A percentile compares a stretch with the other conserved stretches of the same genome.
These are phyloP conservation scores for Mucor plumbeus DNA, from an alignment of 371 early-diverging fungal genomes.

Conservation along the genomic window DNA sequence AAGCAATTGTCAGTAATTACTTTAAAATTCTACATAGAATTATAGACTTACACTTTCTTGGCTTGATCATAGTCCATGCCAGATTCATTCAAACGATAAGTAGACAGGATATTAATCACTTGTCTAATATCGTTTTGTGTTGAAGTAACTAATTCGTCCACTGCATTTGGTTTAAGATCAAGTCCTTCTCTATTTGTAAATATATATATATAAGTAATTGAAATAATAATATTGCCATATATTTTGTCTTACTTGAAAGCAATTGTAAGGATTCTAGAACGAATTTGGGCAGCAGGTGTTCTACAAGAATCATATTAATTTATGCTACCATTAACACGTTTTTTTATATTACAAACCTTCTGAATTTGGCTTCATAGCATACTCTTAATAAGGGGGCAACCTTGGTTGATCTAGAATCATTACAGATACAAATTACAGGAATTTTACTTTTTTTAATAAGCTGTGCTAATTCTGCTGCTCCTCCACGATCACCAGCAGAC, in stretches of 20 bases:
- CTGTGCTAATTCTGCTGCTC: conserved; percentile 88
- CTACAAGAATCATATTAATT: conserved; percentile 13
- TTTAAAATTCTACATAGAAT: background rate
- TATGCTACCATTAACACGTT: background rate
- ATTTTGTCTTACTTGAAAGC: conserved; percentile 33
- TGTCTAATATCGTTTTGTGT: conserved; percentile 98
- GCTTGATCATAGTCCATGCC: conserved; percentile 85
- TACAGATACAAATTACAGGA: conserved; percentile 99
- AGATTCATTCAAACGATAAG: conserved; percentile 72
- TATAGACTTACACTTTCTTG: conserved; percentile 64
- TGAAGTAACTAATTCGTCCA: conserved; percentile 85
- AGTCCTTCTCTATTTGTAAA: conserved; percentile 73
- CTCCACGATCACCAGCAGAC: conserved; percentile 99
- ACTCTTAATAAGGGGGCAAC: conserved; percentile 88
- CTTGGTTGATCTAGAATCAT: conserved; percentile 93
- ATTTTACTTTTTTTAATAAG: conserved; percentile 93
- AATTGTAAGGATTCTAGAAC: conserved; percentile 83
- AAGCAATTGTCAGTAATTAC: background rate
- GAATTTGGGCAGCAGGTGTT: conserved; percentile 58
- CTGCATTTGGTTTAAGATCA: conserved; percentile 76
- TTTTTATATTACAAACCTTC: conserved; percentile 55
- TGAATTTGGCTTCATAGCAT: conserved; percentile 91
- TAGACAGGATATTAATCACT: conserved; percentile 94
- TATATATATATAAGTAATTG: background rate
- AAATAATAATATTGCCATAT: background rate